Percentiles rank a stretch among this genome's conserved stretches.
phyloP scores from a whole-genome alignment of 2,329 filamentous ascomycete species.

The Coniochaeta sp. region DNA sequence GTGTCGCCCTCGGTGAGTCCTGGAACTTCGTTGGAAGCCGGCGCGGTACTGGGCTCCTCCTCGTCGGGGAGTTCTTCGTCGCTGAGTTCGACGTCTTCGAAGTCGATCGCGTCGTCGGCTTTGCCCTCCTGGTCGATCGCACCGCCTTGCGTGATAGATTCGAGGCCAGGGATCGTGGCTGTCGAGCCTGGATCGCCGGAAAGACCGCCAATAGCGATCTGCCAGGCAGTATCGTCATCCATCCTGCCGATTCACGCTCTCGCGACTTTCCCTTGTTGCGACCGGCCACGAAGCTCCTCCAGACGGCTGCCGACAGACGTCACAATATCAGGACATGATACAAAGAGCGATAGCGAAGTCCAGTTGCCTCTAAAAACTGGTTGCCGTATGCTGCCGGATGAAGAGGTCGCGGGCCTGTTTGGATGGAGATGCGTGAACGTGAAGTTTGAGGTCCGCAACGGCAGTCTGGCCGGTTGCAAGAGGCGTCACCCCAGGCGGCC shows the following conservation, averaged over 20 bases:
- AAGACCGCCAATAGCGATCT: slow-evolving; percentile 8
- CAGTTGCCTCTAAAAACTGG: background rate
- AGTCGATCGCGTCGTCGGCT: slow-evolving; percentile 88
- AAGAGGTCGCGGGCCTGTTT: background rate
- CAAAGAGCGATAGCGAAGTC: background rate
- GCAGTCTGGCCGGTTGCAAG: background rate
- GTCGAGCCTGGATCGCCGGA: background rate
- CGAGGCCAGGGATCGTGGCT: background rate
- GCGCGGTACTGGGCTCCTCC: slow-evolving; percentile 41
- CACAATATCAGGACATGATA: slow-evolving; percentile 12
- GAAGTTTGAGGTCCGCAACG: background rate
- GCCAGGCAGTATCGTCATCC: slow-evolving; percentile 12
- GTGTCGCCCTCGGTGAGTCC: slow-evolving; percentile 49
- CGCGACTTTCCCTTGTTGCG: slow-evolving; percentile 8
- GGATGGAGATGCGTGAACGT: background rate
- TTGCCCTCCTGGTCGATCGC: slow-evolving; percentile 65
- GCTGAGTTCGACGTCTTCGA: slow-evolving; percentile 83
- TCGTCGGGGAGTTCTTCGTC: slow-evolving; percentile 88
- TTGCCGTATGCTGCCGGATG: background rate
- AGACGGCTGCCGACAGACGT: slow-evolving; percentile 9
- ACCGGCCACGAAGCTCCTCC: slow-evolving; percentile 6
- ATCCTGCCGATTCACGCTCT: slow-evolving; percentile 14
- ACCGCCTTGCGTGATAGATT: slow-evolving; percentile 12
- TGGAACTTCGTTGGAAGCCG: slow-evolving; percentile 39
- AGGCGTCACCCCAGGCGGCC: background rate